Evolutionary conservation across 1,284 basidiomycete genomes (phyloP).

Genomic region (Cutaneotrichosporon sp.): DNA sequence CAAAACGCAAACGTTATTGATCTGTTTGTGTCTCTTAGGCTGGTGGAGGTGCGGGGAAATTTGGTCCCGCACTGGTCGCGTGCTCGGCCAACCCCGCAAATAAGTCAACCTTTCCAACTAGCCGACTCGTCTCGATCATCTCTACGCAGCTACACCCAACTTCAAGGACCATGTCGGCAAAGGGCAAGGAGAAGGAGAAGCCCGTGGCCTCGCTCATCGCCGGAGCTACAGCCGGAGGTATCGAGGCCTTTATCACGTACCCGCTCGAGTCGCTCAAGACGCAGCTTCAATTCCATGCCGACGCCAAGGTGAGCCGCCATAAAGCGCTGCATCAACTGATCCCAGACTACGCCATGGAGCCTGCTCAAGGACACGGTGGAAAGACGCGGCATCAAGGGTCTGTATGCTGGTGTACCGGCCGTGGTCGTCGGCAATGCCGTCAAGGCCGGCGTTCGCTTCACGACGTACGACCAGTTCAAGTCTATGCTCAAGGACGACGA

Average conservation of each 20-base stretch:
- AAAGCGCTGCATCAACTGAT: conserved; percentile 62
- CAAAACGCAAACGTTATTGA: background rate
- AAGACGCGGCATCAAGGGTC: conserved; percentile 68
- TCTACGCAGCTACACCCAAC: no score
- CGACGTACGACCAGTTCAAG: conserved; percentile 94
- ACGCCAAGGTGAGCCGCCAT: conserved; percentile 49
- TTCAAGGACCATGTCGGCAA: conserved; percentile 19
- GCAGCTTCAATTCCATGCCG: conserved; percentile 54
- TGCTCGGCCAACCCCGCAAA: background rate
- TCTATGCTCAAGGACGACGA: conserved; percentile 73
- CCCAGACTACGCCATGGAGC: conserved; percentile 66
- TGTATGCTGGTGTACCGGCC: conserved; percentile 84
- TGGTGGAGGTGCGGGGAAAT: conserved; percentile 7
- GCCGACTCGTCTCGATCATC: background rate
- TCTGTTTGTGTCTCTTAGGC: background rate
- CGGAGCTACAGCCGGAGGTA: conserved; percentile 87
- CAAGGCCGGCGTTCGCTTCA: conserved; percentile 92
- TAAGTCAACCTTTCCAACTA: background rate
- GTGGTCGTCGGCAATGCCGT: conserved; percentile 83
- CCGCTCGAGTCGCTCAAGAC: conserved; percentile 90
- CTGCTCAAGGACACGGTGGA: conserved; percentile 70
- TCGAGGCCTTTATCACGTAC: conserved; percentile 68
- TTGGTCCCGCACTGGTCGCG: background rate
- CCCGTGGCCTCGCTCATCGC: conserved; percentile 73
- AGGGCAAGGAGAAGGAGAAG: conserved; percentile 62